Evolutionary conservation across 208 protist genomes (phyloP), one percentile per base, ranked within the genome.

Genomic region (Trypanosoma boissoni): DNA sequence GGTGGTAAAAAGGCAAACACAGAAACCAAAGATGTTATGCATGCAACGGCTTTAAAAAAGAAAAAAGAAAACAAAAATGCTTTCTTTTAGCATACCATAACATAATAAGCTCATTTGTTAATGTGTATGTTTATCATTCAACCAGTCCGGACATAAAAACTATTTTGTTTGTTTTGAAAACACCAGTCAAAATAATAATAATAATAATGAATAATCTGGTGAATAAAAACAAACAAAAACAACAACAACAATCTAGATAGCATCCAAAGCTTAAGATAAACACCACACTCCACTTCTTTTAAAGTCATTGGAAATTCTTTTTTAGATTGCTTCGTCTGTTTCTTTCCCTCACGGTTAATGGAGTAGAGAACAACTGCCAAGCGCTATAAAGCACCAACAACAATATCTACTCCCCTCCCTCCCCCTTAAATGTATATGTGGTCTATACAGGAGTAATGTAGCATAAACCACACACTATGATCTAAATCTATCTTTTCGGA

Each of bases 171-270:
- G n/a, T n/a, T n/a, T n/a, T n/a, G 12, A 39, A 54, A 54, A 36
- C n/a, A 53, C n/a, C 16, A 53, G 20, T 5, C 9, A 50, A 12
- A 60, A 49, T 16, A 50, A 60, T 24, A 60, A 50, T 23, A 57
- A 41, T n/a, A 58, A 10, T 24, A 34, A 56, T 7, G 1, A 6
- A 56, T 16, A 24, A 56, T 2, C 50, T 3, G 41, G 18, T 20
- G 9, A 26, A 28, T 7, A 6, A 46, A 26, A 58, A 58, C 42
- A 42, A 58, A 23, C 2, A 46, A 31, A 58, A 58, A 42, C 20
- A 58, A 46, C 0, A 58, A 31, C 2, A 58, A 58, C 24, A 58
- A 58, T 3, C 16, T 12, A 3, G 14, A 41, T 12, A 34, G 16
- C 8, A 31, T 12, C n/a, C n/a, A n/a, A n/a, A n/a, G n/a, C n/a